Conservation (phyloP, 805 yeast genomes). For the Sugiyamaella boreocaroliniensis region DNA sequence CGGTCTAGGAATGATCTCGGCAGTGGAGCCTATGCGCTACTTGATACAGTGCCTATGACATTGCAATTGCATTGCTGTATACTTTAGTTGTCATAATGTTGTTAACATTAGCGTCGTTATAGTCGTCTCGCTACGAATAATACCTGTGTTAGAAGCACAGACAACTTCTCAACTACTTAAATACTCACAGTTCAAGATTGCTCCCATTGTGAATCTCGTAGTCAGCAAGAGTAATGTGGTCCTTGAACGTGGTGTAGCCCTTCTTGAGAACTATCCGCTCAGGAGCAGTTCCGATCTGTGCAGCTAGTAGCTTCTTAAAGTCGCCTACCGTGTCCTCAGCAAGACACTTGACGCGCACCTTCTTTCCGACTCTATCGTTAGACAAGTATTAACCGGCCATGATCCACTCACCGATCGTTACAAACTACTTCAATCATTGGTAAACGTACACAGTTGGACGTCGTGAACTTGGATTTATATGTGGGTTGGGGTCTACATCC, state of each 20-base stretch:
- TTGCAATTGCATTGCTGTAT: neutral
- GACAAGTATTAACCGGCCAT: neutral
- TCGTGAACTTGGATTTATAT: neutral
- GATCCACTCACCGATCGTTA: conserved; percentile 49
- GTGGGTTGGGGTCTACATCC: neutral
- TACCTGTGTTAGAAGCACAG: neutral
- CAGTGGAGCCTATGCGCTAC: neutral
- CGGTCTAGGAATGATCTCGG: neutral
- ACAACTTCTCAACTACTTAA: neutral
- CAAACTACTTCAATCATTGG: conserved; percentile 66
- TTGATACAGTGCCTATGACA: neutral
- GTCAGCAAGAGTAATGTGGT: conserved; percentile 88
- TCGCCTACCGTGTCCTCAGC: conserved; percentile 84
- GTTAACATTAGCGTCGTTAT: too few species aligned
- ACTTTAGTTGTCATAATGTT: too few species aligned
- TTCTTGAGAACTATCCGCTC: conserved; percentile 67
- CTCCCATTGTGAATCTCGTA: conserved; percentile 90
- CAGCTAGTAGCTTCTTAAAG: conserved; percentile 72
- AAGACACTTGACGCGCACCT: conserved; percentile 76
- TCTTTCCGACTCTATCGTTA: conserved; percentile 63
- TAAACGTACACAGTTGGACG: neutral
- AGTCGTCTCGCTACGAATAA: conserved; percentile 6
- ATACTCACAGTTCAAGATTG: conserved; percentile 67
- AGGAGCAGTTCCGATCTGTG: conserved; percentile 72
- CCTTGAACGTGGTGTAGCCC: conserved; percentile 78